Base-by-base conservation (phyloP, 208 protist species). In the Lotmaria passim region DNA sequence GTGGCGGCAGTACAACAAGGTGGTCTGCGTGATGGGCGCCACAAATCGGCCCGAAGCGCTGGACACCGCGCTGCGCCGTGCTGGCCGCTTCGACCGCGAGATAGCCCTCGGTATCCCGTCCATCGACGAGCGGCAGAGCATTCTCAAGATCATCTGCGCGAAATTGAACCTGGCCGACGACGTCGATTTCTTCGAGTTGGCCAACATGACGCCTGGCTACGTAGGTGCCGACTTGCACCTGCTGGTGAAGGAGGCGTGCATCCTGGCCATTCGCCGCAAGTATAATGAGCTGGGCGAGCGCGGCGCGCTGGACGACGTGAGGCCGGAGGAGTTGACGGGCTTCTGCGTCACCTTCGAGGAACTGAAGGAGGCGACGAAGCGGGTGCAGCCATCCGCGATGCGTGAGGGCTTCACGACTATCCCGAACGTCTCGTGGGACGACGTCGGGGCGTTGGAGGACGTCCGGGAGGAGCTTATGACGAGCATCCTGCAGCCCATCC, bases 21-120 rank as follows among this genome's bases (percentile, higher is more conserved):
- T 92, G 28, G 96, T 98, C 15, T 90, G 97, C 41, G 95, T 99
- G 6, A 96, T 99, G 86, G 96, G 96, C 3, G 97, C 97, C 15
- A 99, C 97, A 11, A 99, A 98, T 78, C 87, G 97, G 30, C 97
- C 97, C 0, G 97, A 99, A 75, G 87, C 96, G 7, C 72, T 99
- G 6, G 98, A 99, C 82, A 84, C 94, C 24, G 97, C 97, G 2
- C 81, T 99, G 39, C 90, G 98, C 24, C 89, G 98, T 30, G 94
- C 97, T 24, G 98, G 98, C 19, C 93, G 99, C 44, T 99, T 99
- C 78, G 98, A 99, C 60, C 83, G 94, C 46, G 98, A 99, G 79
- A 98, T 99, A 56, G 74, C 74, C 11, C 66, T 99, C 3, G 96
- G 97, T 66, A 98, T 99, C 41, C 98, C 98, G 19, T 97, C 97